Percentiles rank a stretch among this genome's conserved stretches.
Conservation (phyloP, 1,284 basidiomycete genomes). For the Wolfiporia cocos region DNA sequence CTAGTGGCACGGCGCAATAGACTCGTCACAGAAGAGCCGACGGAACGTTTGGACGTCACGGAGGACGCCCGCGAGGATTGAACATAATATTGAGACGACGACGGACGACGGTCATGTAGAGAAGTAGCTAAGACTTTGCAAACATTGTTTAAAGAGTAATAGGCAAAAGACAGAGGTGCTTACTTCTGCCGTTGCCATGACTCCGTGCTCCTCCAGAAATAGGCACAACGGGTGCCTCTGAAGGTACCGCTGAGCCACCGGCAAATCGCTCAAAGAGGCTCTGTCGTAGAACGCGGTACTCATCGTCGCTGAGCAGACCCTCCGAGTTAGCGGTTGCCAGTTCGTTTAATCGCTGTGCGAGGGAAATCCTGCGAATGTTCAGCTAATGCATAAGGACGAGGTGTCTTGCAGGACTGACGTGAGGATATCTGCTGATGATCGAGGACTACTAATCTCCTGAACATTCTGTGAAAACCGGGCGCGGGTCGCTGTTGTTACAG, state of each 20-base stretch:
- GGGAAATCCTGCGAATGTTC: slow-evolving; percentile 44
- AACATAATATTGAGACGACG: slow-evolving; percentile 46
- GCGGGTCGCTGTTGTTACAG: slow-evolving; percentile 12
- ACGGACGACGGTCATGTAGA: slow-evolving; percentile 31
- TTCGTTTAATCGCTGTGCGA: slow-evolving; percentile 73
- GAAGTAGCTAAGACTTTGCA: slow-evolving; percentile 19
- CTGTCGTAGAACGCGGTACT: slow-evolving; percentile 70
- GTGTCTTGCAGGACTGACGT: slow-evolving; percentile 58
- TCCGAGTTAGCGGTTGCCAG: slow-evolving; percentile 72
- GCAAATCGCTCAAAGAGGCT: slow-evolving; percentile 72
- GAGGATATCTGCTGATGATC: slow-evolving; percentile 49
- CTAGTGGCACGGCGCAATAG: slow-evolving; percentile 52
- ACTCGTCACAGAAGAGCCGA: slow-evolving; percentile 52
- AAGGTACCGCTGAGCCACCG: slow-evolving; percentile 46
- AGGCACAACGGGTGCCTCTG: slow-evolving; percentile 56
- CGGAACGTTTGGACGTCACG: slow-evolving; percentile 52
- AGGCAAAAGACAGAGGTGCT: slow-evolving; percentile 3
- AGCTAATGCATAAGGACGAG: slow-evolving; percentile 5
- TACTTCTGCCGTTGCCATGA: slow-evolving; percentile 16
- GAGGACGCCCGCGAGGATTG: slow-evolving; percentile 50
- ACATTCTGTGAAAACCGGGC: slow-evolving; percentile 15
- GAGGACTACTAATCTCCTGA: slow-evolving; percentile 12
- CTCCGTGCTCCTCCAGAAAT: slow-evolving; percentile 22
- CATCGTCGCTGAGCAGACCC: slow-evolving; percentile 72
- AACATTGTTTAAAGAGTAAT: not conserved